A percentile compares a stretch with the other conserved stretches of the same genome.
Conservation (phyloP, 225 moss, liverwort and hornwort species). For the Pleurozium schreberi region DNA sequence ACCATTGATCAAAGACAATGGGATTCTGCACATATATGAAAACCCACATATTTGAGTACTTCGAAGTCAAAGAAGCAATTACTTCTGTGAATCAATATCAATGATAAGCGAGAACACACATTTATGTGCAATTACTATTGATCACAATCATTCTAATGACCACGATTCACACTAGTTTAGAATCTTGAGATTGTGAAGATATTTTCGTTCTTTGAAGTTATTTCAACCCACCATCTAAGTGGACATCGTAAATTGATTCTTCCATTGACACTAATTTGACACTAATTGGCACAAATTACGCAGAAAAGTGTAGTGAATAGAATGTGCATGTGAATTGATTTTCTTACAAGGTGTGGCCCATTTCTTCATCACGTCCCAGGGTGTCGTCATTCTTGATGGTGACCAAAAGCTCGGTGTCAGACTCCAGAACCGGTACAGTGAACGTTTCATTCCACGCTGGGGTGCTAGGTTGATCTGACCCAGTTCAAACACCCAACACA, state of each 20-base stretch:
- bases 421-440: background rate
- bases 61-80: background rate
- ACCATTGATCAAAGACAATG: background rate
- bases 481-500: background rate
- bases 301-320: background rate
- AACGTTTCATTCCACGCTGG: slow-evolving; percentile 19
- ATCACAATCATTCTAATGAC: background rate
- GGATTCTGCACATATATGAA: background rate
- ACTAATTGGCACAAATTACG: background rate
- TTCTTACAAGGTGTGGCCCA: slow-evolving; percentile 12
- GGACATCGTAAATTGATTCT: background rate
- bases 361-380: slow-evolving; percentile 15
- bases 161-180: background rate
- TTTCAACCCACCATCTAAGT: background rate
- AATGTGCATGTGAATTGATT: background rate
- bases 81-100: background rate
- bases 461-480: slow-evolving; percentile 1
- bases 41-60: background rate
- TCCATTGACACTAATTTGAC: background rate
- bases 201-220: background rate
- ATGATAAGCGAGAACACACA: background rate
- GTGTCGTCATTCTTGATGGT: slow-evolving; percentile 10
- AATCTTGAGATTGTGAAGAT: background rate
- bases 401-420: slow-evolving; percentile 4
- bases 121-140: background rate